Evolutionary conservation across 352 stramenopile species (phyloP).

Genomic region (Peronospora destructor): DNA sequence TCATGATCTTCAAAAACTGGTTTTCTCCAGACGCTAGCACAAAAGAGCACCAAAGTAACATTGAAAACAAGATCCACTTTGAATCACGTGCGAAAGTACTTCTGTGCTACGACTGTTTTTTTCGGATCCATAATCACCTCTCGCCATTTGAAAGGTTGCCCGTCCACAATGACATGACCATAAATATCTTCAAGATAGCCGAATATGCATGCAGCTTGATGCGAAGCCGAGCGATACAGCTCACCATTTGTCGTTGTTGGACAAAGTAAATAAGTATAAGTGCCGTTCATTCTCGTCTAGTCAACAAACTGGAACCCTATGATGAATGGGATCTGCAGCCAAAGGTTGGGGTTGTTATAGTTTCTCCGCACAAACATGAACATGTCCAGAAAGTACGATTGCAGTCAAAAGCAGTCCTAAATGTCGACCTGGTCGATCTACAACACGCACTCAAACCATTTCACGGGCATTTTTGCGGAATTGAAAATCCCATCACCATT

Average conservation of each 20-base stretch:
- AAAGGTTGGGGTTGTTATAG: too few species aligned
- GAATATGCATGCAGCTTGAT: background rate
- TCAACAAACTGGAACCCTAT: constrained; percentile 67
- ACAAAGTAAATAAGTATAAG: constrained; percentile 31
- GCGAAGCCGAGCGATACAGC: background rate
- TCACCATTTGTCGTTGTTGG: background rate
- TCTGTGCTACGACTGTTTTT: too few species aligned
- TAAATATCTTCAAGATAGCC: too few species aligned
- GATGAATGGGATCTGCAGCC: constrained; percentile 30
- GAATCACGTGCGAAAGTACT: too few species aligned
- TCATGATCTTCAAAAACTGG: too few species aligned
- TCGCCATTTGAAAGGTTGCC: too few species aligned
- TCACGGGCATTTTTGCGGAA: constrained; percentile 44
- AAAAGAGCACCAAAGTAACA: too few species aligned
- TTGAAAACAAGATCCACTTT: too few species aligned
- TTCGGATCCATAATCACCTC: too few species aligned
- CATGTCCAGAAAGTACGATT: background rate
- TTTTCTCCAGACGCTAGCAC: too few species aligned
- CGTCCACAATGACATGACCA: too few species aligned
- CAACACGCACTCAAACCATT: constrained; percentile 71
- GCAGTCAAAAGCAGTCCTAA: constrained; percentile 1
- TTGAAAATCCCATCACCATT: constrained; percentile 49
- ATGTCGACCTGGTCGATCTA: constrained; percentile 7
- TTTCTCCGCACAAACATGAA: background rate
- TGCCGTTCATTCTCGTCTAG: constrained; percentile 36